Percentiles rank a stretch among this genome's conserved stretches.
Conservation (phyloP, 768 basidiomycete genomes). For the Russula olivacea region DNA sequence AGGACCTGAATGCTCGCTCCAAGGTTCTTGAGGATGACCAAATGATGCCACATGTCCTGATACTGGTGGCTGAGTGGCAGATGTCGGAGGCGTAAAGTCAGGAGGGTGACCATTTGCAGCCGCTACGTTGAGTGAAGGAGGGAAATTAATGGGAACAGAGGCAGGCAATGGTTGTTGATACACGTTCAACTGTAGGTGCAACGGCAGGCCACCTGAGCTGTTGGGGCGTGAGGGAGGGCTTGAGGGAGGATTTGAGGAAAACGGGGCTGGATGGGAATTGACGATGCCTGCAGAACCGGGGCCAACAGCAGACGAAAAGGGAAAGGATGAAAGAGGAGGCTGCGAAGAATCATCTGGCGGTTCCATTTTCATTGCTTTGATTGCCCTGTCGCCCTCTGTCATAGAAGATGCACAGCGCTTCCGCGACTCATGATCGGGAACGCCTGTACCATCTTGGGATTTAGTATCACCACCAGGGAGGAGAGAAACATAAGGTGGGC, state of each 20-base stretch:
- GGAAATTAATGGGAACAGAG: slow-evolving; percentile 24
- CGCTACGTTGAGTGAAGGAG: slow-evolving; percentile 26
- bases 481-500: slow-evolving; percentile 25
- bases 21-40: slow-evolving; percentile 28
- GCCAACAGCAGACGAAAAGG: slow-evolving; percentile 26
- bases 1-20: slow-evolving; percentile 15
- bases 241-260: slow-evolving; percentile 25
- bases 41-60: slow-evolving; percentile 31
- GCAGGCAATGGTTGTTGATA: slow-evolving; percentile 10
- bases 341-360: slow-evolving; percentile 40
- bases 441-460: slow-evolving; percentile 30
- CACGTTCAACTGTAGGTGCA: slow-evolving; percentile 27
- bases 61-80: slow-evolving; percentile 27
- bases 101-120: slow-evolving; percentile 22
- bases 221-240: slow-evolving; percentile 31
- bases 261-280: slow-evolving; percentile 21
- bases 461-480: slow-evolving; percentile 27
- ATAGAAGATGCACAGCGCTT: slow-evolving; percentile 48
- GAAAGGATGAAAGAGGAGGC: slow-evolving; percentile 20
- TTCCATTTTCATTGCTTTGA: slow-evolving; percentile 46
- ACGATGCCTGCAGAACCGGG: slow-evolving; percentile 19
- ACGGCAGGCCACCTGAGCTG: slow-evolving; percentile 31
- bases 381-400: slow-evolving; percentile 38
- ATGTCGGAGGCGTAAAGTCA: slow-evolving; percentile 26
- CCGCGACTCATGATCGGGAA: slow-evolving; percentile 39